A percentile compares a stretch with the other conserved stretches of the same genome.
phyloP scores from a whole-genome alignment of 306 rosid genomes.

The Albizia julibrissin region DNA sequence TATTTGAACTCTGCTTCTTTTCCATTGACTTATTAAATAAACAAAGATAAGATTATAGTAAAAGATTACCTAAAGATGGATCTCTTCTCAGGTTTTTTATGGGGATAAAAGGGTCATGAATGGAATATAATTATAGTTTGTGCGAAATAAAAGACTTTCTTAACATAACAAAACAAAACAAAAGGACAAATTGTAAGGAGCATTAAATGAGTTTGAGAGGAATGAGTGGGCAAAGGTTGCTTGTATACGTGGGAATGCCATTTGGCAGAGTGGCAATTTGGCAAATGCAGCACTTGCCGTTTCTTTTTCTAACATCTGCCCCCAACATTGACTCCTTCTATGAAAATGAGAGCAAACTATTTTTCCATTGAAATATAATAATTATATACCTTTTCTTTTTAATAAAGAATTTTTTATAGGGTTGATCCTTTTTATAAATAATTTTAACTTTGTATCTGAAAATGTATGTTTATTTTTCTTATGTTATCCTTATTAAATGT shows the following conservation, averaged over 20 bases:
- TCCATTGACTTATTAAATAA: too few species aligned
- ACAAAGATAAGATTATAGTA: background rate
- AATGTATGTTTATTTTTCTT: too few species aligned
- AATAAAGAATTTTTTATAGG: too few species aligned
- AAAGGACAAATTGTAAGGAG: background rate
- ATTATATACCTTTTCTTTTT: too few species aligned
- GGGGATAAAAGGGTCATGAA: background rate
- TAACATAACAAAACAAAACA: too few species aligned
- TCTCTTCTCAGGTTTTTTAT: background rate
- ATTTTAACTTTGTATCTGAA: too few species aligned
- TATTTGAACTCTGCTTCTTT: too few species aligned
- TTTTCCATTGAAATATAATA: background rate
- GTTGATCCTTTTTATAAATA: too few species aligned
- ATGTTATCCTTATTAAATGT: too few species aligned
- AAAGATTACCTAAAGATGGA: background rate
- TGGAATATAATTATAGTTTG: background rate
- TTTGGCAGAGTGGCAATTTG: background rate
- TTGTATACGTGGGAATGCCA: background rate
- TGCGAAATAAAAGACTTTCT: background rate
- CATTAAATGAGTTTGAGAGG: background rate
- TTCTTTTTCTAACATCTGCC: background rate
- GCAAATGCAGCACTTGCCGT: background rate
- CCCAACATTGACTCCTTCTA: background rate
- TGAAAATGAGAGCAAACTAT: background rate
- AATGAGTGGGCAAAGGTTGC: background rate